phyloP scores from a whole-genome alignment of 129 eudicot species.

The Ambrosia trifida region DNA sequence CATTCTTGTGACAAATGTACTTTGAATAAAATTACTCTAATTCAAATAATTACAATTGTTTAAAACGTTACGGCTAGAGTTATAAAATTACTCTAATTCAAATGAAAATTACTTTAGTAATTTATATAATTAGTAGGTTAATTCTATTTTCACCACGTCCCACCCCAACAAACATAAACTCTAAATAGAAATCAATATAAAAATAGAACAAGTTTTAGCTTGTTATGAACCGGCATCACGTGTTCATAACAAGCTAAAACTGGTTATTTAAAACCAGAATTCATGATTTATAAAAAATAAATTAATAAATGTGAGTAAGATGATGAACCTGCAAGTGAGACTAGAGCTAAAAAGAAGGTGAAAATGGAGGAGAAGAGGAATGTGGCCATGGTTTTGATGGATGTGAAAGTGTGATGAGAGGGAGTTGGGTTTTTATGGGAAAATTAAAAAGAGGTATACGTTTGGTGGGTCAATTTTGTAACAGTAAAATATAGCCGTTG shows the following conservation, averaged over 20 bases:
- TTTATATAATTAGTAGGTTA: too few relatives aligned
- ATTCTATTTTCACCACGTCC: too few relatives aligned
- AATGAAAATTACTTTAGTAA: too few relatives aligned
- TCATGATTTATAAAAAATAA: neutral
- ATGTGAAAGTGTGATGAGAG: neutral
- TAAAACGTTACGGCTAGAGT: too few relatives aligned
- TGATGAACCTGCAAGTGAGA: slow-evolving; percentile 39
- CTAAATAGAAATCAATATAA: too few relatives aligned
- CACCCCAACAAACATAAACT: too few relatives aligned
- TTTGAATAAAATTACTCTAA: too few relatives aligned
- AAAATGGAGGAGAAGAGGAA: slow-evolving; percentile 6
- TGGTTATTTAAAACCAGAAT: neutral
- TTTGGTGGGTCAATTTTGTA: slow-evolving; percentile 24
- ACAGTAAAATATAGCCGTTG: slow-evolving; percentile 24
- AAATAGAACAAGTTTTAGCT: too few relatives aligned
- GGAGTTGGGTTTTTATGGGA: slow-evolving; percentile 20
- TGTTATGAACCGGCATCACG: too few relatives aligned
- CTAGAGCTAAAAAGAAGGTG: slow-evolving; percentile 26
- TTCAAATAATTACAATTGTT: too few relatives aligned
- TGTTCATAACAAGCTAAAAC: neutral
- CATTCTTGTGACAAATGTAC: too few relatives aligned
- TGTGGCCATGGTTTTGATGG: slow-evolving; percentile 37
- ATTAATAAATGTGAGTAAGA: neutral
- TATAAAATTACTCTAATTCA: too few relatives aligned
- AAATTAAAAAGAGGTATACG: neutral